phyloP scores from a whole-genome alignment of 2,329 filamentous ascomycete species.

The Botryosphaeria dothidea region DNA sequence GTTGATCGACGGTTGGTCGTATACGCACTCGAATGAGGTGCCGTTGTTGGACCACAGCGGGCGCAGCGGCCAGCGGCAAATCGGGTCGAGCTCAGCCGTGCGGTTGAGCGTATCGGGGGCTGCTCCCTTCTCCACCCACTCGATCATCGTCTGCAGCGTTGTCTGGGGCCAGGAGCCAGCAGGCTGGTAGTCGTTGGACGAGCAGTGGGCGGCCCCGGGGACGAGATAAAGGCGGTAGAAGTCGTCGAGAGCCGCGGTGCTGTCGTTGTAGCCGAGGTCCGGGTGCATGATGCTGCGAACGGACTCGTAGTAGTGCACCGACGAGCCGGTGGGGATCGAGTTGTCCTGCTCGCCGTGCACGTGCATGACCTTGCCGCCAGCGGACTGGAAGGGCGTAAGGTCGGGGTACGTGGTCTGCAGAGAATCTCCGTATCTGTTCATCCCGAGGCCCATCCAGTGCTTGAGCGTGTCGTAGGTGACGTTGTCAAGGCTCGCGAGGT shows the following conservation, averaged over 20 bases:
- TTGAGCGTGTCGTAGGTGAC: conserved; percentile 59
- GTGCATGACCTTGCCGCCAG: conserved; percentile 59
- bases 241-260: conserved; percentile 45
- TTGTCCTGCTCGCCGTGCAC: conserved; percentile 59
- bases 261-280: conserved; percentile 39
- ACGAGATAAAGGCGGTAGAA: conserved; percentile 59
- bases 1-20: conserved; percentile 29
- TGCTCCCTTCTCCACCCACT: conserved; percentile 24
- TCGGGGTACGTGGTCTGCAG: conserved; percentile 59
- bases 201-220: conserved; percentile 56
- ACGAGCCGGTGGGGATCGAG: conserved; percentile 55
- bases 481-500: conserved; percentile 23
- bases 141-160: conserved; percentile 18
- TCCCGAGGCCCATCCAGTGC: conserved; percentile 56
- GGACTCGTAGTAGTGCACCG: conserved; percentile 57
- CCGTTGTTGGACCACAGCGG: conserved; percentile 30
- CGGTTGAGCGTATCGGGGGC: conserved; percentile 40
- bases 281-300: conserved; percentile 55
- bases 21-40: conserved; percentile 29
- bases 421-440: conserved; percentile 48
- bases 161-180: conserved; percentile 20
- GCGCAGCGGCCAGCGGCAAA: conserved; percentile 43
- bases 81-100: conserved; percentile 34
- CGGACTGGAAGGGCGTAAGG: conserved; percentile 50
- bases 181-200: conserved; percentile 18